Conservation (phyloP, 2,329 filamentous ascomycete species). For the Metarhizium album region DNA sequence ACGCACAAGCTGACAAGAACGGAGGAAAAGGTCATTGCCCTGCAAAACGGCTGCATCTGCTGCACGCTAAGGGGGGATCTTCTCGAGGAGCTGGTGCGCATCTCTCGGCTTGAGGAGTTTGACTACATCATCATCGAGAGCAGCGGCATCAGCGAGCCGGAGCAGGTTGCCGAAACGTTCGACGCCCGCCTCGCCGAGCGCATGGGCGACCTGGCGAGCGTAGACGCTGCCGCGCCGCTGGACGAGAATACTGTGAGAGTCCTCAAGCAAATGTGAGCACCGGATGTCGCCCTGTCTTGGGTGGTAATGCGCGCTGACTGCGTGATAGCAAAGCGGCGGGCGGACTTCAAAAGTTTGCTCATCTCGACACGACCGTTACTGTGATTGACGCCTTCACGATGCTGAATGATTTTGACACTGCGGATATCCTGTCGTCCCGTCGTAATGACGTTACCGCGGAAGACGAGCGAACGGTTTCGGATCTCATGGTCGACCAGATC, state of each 20-base stretch:
- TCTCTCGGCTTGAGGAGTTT: constrained; percentile 50
- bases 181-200: constrained; percentile 43
- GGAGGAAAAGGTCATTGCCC: constrained; percentile 53
- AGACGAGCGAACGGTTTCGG: constrained; percentile 63
- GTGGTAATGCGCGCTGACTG: neutral
- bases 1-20: constrained; percentile 45
- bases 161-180: constrained; percentile 66
- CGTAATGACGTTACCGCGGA: constrained; percentile 52
- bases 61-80: constrained; percentile 63
- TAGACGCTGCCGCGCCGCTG: constrained; percentile 18
- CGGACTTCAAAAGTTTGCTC: constrained; percentile 54
- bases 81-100: constrained; percentile 55
- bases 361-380: constrained; percentile 60
- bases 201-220: constrained; percentile 25
- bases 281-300: neutral
- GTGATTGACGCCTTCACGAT: constrained; percentile 66
- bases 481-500: constrained; percentile 67
- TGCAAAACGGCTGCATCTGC: constrained; percentile 68
- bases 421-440: constrained; percentile 54
- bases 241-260: constrained; percentile 25
- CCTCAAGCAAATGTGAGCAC: constrained; percentile 24
- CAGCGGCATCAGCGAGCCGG: constrained; percentile 60
- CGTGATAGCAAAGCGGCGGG: constrained; percentile 38
- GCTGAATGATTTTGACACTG: constrained; percentile 60
- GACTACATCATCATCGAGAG: constrained; percentile 66